Conservation (phyloP, 805 yeast genomes). For the Pichia gijzeniarum region DNA sequence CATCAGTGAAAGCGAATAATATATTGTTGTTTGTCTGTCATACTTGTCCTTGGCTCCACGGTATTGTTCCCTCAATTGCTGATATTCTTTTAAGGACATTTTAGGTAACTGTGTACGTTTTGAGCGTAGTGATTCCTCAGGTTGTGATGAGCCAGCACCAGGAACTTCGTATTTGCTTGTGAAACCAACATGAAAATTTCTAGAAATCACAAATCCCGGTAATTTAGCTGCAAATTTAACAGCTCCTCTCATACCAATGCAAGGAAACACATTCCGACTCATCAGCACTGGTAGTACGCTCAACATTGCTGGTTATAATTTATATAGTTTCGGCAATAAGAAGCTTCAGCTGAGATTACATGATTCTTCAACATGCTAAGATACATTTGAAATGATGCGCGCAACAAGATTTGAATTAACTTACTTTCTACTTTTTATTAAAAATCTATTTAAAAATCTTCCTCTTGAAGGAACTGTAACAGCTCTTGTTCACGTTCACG, state of each 20-base stretch:
- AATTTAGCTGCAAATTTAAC: too few species aligned
- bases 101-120: constrained; percentile 21
- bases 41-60: constrained; percentile 23
- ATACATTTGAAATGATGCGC: too few species aligned
- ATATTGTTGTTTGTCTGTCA: constrained; percentile 50
- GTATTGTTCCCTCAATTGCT: constrained; percentile 22
- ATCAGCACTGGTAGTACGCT: too few species aligned
- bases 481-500: constrained; percentile 47
- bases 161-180: constrained; percentile 13
- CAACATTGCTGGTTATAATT: too few species aligned
- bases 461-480: constrained; percentile 39
- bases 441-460: constrained; percentile 29
- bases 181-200: constrained; percentile 4
- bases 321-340: too few species aligned
- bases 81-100: constrained; percentile 29
- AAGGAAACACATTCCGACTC: too few species aligned
- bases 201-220: not conserved
- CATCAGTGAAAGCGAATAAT: constrained; percentile 63
- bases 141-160: constrained; percentile 9
- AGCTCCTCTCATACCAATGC: too few species aligned
- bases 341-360: too few species aligned
- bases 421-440: not conserved
- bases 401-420: too few species aligned
- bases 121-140: constrained; percentile 9
- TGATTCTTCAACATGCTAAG: too few species aligned